Evolutionary conservation across 495 filamentous ascomycete genomes (phyloP), one percentile per base, ranked within the genome.

Genomic region (Parathielavia hyrcaniae): DNA sequence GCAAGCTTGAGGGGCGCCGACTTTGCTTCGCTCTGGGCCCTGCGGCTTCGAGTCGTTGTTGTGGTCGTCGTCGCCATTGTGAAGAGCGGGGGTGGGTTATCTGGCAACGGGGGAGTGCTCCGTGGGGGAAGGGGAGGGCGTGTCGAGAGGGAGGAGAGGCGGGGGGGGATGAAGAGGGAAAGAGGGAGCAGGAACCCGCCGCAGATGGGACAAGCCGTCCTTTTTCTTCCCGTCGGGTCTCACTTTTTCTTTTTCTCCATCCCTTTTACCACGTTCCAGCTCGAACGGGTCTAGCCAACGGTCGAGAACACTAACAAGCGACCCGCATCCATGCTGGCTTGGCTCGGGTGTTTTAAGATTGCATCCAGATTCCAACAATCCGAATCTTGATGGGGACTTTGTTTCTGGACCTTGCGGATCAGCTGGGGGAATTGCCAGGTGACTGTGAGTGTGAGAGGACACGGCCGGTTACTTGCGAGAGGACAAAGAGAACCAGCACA

Each of bases 1-100:
- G 81, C 74, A 59, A 88, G 79, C 71, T 81, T 83, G 26, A 55
- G 30, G 69, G 74, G 69, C 48, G 66, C 58, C 34, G 51, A 43
- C 49, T 30, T 43, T 43, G 38, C 44, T 19, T 30, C 55, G 53
- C 51, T 41, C 46, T 53, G 47, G 43, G 50, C 49, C 59, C 46
- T 59, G 35, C 62, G 60, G 35, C 58, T 62, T 64, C 52, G 62
- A 11, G 55, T 59, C 40, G 55, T 52, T 9, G 58, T 53, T 10
- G 66, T 66, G n/a, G 57, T 63, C 3, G 50, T 58, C 36, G 41
- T 76, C 59, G 30, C 53, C 61, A 59, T 59, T 16, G 14, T 59
- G 19, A 22, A n/a, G 22, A 32, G 38, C 19, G 50, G 30, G 19
- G 30, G 10, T 6, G 17, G 45, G 23, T 34, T 23, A 34, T 23